These are phyloP conservation scores for Datura wrightii DNA, from an alignment of 257 asterid species.

Conservation along the genomic window DNA sequence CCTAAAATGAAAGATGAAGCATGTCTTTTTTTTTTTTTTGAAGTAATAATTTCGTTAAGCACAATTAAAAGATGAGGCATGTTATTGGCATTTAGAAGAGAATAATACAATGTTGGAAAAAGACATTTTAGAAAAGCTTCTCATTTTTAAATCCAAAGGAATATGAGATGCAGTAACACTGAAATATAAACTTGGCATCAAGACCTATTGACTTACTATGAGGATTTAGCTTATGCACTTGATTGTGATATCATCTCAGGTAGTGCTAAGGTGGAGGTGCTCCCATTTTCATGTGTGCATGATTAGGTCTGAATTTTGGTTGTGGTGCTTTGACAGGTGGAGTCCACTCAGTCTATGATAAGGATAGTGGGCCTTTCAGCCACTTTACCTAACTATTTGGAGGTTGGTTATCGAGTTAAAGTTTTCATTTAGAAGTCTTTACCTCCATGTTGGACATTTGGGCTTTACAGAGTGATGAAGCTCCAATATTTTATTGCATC, in stretches of 20 bases:
- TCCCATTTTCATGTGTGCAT: neutral
- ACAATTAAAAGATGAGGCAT: conserved; percentile 9
- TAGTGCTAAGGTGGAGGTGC: conserved; percentile 23
- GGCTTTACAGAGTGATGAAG: conserved; percentile 26
- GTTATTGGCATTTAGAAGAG: conserved; percentile 24
- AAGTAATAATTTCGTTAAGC: neutral
- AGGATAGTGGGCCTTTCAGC: conserved; percentile 99
- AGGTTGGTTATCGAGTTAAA: conserved; percentile 58
- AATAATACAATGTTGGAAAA: neutral
- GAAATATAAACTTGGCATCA: neutral
- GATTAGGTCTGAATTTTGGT: conserved; percentile 15
- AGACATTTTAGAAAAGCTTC: conserved; percentile 2
- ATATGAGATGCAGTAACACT: conserved; percentile 23
- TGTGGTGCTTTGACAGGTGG: conserved; percentile 69
- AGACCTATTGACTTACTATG: neutral
- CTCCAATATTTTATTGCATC: conserved; percentile 24
- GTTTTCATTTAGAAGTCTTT: conserved; percentile 29
- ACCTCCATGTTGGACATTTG: neutral
- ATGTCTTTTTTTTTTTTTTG: neutral
- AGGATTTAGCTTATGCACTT: conserved; percentile 13
- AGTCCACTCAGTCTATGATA: conserved; percentile 95
- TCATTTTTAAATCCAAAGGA: neutral
- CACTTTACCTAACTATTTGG: conserved; percentile 91
- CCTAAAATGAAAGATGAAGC: conserved; percentile 22
- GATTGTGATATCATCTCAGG: neutral